These are phyloP conservation scores for Quercus suber DNA, from an alignment of 306 rosid species.

Conservation along the genomic window DNA sequence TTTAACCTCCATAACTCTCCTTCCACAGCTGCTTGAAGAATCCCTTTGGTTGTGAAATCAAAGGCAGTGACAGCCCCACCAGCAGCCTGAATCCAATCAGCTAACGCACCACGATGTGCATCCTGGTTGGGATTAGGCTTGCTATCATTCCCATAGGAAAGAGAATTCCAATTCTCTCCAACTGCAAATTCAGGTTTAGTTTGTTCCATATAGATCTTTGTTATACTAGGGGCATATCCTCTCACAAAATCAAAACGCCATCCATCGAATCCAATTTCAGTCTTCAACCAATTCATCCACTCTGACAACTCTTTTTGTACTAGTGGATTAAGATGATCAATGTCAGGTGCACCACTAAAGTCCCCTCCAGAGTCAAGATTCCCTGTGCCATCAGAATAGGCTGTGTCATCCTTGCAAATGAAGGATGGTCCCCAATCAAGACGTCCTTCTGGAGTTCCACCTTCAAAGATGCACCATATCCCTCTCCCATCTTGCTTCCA, in stretches of 20 bases:
- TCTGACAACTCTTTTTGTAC: conserved; percentile 67
- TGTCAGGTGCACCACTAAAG: conserved; percentile 47
- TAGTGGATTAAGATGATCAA: conserved; percentile 72
- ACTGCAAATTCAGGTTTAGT: conserved; percentile 74
- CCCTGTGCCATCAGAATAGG: conserved; percentile 74
- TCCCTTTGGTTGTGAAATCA: conserved; percentile 51
- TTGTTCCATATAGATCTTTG: conserved; percentile 49
- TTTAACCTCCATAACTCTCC: conserved; percentile 64
- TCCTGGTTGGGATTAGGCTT: conserved; percentile 44
- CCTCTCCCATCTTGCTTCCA: conserved; percentile 54
- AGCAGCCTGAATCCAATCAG: conserved; percentile 31
- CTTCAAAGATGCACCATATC: conserved; percentile 67
- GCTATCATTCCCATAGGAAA: conserved; percentile 28
- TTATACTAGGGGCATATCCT: conserved; percentile 59
- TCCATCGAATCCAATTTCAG: conserved; percentile 17
- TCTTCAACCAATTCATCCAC: conserved; percentile 80
- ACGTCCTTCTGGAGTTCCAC: conserved; percentile 59
- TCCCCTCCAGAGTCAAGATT: conserved; percentile 52
- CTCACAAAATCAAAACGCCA: conserved; percentile 76
- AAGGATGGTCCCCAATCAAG: conserved; percentile 80
- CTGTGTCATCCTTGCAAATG: conserved; percentile 67
- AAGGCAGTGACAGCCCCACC: conserved; percentile 48
- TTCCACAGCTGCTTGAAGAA: conserved; percentile 51
- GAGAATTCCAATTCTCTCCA: conserved; percentile 64
- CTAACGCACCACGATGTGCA: conserved; percentile 27